Percentiles rank a stretch among this genome's conserved stretches.
Conservation (phyloP, 2,329 filamentous ascomycete species). For the Fusarium sp. region DNA sequence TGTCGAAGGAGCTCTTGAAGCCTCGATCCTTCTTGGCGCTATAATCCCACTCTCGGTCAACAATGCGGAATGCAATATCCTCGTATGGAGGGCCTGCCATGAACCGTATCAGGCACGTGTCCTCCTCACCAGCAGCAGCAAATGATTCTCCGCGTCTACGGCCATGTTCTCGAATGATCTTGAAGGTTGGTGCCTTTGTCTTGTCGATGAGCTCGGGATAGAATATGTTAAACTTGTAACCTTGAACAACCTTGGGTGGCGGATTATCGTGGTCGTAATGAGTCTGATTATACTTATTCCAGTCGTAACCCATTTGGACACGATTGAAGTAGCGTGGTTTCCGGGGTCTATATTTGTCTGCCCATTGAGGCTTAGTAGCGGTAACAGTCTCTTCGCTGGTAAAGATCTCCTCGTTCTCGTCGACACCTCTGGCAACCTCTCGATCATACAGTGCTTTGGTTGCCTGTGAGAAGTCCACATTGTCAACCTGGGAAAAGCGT, state of each 20-base stretch:
- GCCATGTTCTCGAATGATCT: conserved; percentile 92
- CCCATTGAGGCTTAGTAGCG: conserved; percentile 76
- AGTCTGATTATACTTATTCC: conserved; percentile 99
- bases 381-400: conserved; percentile 80
- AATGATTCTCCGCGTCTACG: conserved; percentile 89
- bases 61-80: conserved; percentile 95
- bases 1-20: conserved; percentile 96
- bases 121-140: conserved; percentile 91
- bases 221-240: conserved; percentile 99
- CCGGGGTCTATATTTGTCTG: conserved; percentile 82
- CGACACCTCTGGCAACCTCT: conserved; percentile 88
- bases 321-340: conserved; percentile 98
- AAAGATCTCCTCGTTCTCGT: conserved; percentile 96
- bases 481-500: conserved; percentile 72
- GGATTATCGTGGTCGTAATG: conserved; percentile 99
- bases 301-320: conserved; percentile 98
- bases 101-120: conserved; percentile 96
- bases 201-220: conserved; percentile 98
- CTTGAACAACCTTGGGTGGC: conserved; percentile 96
- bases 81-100: conserved; percentile 95
- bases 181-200: conserved; percentile 91
- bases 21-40: conserved; percentile 93
- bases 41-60: conserved; percentile 99
- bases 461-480: conserved; percentile 84
- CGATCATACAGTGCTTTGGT: conserved; percentile 91